These are phyloP conservation scores for Nicotiana knightiana DNA, from an alignment of 257 asterid species.

Conservation along the genomic window DNA sequence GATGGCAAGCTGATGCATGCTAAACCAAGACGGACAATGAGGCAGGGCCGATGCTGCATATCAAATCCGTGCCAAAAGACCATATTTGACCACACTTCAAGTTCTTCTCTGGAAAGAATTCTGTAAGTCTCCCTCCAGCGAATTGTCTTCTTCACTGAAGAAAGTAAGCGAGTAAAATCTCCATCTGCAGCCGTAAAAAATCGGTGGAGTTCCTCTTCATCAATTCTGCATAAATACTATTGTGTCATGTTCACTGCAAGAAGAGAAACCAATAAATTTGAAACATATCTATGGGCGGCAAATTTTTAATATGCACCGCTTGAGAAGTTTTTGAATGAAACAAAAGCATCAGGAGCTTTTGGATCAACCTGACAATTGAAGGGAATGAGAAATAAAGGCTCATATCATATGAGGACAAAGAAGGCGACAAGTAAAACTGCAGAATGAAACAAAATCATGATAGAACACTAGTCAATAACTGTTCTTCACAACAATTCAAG, in stretches of 20 bases:
- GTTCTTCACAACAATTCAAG: not conserved
- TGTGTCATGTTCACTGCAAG: constrained; percentile 29
- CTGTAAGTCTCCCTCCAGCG: constrained; percentile 87
- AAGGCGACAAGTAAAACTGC: not conserved
- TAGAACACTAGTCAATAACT: not conserved
- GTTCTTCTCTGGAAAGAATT: constrained; percentile 75
- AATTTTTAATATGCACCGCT: not conserved
- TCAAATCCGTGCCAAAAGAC: constrained; percentile 96
- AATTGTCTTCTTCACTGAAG: constrained; percentile 73
- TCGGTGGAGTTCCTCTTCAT: constrained; percentile 63
- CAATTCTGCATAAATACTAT: constrained; percentile 48
- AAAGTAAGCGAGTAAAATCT: constrained; percentile 46
- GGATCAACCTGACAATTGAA: not conserved
- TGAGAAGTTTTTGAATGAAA: not conserved
- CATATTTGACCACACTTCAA: constrained; percentile 81
- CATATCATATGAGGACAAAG: not conserved
- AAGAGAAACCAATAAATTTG: constrained; percentile 4
- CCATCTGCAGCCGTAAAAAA: constrained; percentile 71
- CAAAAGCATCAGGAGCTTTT: not conserved
- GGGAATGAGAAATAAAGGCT: not conserved
- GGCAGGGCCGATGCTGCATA: constrained; percentile 59
- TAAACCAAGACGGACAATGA: constrained; percentile 81
- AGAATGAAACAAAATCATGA: not conserved
- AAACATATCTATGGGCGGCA: not conserved
- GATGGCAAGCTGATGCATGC: constrained; percentile 68